These are phyloP conservation scores for Leccinum longicurvipes DNA, from an alignment of 768 basidiomycete genomes.

Conservation along the genomic window DNA sequence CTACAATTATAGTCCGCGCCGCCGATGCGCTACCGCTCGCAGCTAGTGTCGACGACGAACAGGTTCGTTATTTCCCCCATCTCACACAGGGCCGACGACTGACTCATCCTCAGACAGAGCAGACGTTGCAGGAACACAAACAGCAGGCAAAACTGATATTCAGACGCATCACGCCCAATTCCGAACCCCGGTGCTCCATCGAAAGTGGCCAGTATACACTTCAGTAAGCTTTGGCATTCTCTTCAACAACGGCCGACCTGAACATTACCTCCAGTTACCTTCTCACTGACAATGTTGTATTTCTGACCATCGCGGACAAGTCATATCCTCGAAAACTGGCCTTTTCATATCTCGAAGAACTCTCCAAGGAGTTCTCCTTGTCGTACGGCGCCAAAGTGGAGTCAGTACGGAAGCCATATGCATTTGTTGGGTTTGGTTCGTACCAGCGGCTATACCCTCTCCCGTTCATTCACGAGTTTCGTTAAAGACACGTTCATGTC, in stretches of 20 bases:
- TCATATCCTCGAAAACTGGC: constrained; percentile 96
- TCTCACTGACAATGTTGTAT: constrained; percentile 91
- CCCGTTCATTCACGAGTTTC: constrained; percentile 3
- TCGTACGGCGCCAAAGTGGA: constrained; percentile 95
- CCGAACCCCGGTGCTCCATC: constrained; percentile 94
- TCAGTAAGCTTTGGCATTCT: constrained; percentile 60
- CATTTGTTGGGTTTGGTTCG: constrained; percentile 96
- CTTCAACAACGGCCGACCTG: constrained; percentile 2
- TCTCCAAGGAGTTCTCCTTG: constrained; percentile 91
- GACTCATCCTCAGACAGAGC: constrained; percentile 69
- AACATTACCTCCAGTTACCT: constrained; percentile 67
- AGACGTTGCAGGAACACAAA: constrained; percentile 93
- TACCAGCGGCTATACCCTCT: background rate
- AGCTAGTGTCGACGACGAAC: constrained; percentile 96
- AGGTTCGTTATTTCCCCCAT: constrained; percentile 47
- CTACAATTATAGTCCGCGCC: constrained; percentile 82
- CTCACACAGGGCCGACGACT: background rate
- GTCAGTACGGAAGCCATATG: constrained; percentile 91
- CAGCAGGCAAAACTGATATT: constrained; percentile 98
- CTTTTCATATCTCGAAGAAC: constrained; percentile 95
- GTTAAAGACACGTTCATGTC: constrained; percentile 94
- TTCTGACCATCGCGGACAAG: constrained; percentile 92
- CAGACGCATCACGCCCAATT: constrained; percentile 87
- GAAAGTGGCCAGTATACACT: constrained; percentile 94
- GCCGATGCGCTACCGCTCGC: constrained; percentile 88